These are phyloP conservation scores for Yarrowia sp. DNA, from an alignment of 805 yeast genomes.

Conservation along the genomic window DNA sequence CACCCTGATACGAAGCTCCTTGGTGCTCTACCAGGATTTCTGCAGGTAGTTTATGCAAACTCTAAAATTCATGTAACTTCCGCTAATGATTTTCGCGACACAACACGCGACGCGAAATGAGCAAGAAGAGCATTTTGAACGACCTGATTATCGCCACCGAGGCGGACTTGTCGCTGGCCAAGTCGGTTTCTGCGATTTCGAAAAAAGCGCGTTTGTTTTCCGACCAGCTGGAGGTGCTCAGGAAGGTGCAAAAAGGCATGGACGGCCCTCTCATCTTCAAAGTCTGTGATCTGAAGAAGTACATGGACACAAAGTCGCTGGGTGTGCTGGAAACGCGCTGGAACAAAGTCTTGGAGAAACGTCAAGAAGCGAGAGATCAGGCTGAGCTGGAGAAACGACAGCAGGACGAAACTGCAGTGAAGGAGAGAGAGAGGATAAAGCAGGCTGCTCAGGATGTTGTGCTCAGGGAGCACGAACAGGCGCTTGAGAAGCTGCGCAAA, in stretches of 20 bases:
- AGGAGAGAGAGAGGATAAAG: neutral
- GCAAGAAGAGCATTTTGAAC: neutral
- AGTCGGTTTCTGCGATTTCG: neutral
- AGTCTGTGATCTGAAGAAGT: neutral
- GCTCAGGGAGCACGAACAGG: neutral
- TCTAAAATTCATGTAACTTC: no score
- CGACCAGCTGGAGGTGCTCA: neutral
- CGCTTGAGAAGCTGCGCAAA: neutral
- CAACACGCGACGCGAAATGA: neutral
- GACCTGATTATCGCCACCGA: neutral
- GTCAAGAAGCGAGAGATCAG: neutral
- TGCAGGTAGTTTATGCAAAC: no score
- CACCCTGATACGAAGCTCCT: no score
- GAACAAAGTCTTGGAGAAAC: neutral
- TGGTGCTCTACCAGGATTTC: no score
- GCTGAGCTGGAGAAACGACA: neutral
- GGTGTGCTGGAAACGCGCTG: slow-evolving; percentile 6
- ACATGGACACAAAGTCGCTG: neutral
- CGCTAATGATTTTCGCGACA: slow-evolving; percentile 10
- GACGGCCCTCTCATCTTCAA: slow-evolving; percentile 7
- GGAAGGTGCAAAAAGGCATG: neutral
- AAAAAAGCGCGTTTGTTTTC: neutral
- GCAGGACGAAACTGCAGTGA: neutral
- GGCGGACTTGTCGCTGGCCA: neutral
- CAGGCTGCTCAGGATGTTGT: neutral